Evolutionary conservation across 768 basidiomycete genomes (phyloP), one percentile per base, ranked within the genome.

Genomic region (Sistotremastrum suecicum): DNA sequence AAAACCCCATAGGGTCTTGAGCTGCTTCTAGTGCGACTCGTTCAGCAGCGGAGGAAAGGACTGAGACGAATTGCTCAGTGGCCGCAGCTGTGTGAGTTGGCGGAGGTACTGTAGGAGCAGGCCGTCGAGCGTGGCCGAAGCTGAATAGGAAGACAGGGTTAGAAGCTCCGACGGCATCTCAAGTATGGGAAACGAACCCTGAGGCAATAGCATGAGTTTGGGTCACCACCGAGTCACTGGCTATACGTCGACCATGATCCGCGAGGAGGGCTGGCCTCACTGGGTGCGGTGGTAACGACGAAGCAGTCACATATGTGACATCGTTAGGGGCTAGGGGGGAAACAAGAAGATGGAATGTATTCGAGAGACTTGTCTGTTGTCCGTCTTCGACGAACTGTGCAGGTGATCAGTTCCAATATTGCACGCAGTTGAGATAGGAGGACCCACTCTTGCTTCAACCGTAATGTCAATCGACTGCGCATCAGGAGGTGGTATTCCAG

Each of bases 401-500:
- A 53, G 54, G 44, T 35, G 29, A 46, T 50, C 44, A 31, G 42
- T 51, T 28, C 30, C 48, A 36, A 5, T 8, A 36, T 44, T 44
- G 43, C 7, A 31, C 5, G 40, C 33, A 46, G 45, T 7, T 48
- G 37, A 41, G 30, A 42, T 30, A 37, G 39, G 51, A 48, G 36
- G 30, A 64, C 74, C 47, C 57, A 89, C 87, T 65, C 76, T 75
- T 9, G 86, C 90, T 43, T 80, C 71, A 29, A 78, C 79, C 10
- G 77, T 80, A 49, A 94, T 74, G 43, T 81, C 76, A 55, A 80
- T 79, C 43, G 74, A 79, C 55, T 80, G 76, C 34, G 87, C 80
- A 49, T 85, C 82, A 34, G 76, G 67, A 37, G 80, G 74, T 11
- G 90, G 89, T 36, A 78, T 75, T 28, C 94, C 94, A 34, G 77